Conservation (phyloP, 208 protist species). For the Trypanosoma rangeli region DNA sequence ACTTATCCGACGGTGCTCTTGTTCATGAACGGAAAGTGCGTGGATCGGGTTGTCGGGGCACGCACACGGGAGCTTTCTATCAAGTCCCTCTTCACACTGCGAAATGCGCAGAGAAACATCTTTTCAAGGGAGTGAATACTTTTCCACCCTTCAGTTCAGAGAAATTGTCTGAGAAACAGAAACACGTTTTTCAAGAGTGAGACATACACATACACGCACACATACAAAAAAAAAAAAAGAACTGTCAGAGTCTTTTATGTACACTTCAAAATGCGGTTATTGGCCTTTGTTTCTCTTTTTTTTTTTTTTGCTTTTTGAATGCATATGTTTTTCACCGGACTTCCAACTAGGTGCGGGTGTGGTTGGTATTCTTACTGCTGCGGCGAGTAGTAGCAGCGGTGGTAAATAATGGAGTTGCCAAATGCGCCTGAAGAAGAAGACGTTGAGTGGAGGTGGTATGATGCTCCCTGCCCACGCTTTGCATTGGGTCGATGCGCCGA, state of each 20-base stretch:
- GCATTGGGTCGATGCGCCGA: slow-evolving; percentile 1
- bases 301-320: not conserved
- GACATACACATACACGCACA: too few relatives aligned
- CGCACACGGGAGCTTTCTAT: slow-evolving; percentile 73
- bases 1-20: slow-evolving; percentile 77
- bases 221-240: too few relatives aligned
- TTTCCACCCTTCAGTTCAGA: not conserved
- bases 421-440: not conserved
- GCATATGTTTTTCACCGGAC: not conserved
- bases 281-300: not conserved
- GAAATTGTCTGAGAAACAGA: too few relatives aligned
- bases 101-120: slow-evolving; percentile 68
- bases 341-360: not conserved
- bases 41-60: slow-evolving; percentile 67
- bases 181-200: too few relatives aligned
- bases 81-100: slow-evolving; percentile 82
- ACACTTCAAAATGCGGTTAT: not conserved
- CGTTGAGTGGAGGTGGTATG: slow-evolving; percentile 5
- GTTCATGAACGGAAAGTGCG: slow-evolving; percentile 70
- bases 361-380: not conserved
- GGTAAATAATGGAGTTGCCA: not conserved
- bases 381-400: not conserved
- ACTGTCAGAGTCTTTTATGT: too few relatives aligned
- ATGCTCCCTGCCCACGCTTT: slow-evolving; percentile 15
- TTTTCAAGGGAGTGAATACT: slow-evolving; percentile 55